These are phyloP conservation scores for apple (Malus domestica) DNA, from an alignment of 306 rosid species.

Conservation along the genomic window ASM211411v1 NC_041799.1:7878501-7879000, in stretches of 20 bases:
- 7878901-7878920: constrained; percentile 4
- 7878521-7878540: constrained; percentile 53
- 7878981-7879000: constrained; percentile 68
- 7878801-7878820: constrained; percentile 90
- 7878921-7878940: constrained; percentile 4
- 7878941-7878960: background rate
- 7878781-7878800: constrained; percentile 92
- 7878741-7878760: constrained; percentile 93
- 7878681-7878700: background rate
- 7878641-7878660: constrained; percentile 44
- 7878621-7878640: constrained; percentile 88
- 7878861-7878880: constrained; percentile 85
- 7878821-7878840: constrained; percentile 82
- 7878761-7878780: constrained; percentile 93
- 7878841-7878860: constrained; percentile 90
- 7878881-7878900: constrained; percentile 9
- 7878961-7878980: constrained; percentile 77
- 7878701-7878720: background rate
- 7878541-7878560: constrained; percentile 98
- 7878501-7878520: background rate
- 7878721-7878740: constrained; percentile 63
- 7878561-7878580: constrained; percentile 91
- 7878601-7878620: constrained; percentile 87
- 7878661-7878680: constrained; percentile 6
- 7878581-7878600: constrained; percentile 74